Conservation (phyloP, 2,329 filamentous ascomycete genomes). For the Alternaria infectoria region DNA sequence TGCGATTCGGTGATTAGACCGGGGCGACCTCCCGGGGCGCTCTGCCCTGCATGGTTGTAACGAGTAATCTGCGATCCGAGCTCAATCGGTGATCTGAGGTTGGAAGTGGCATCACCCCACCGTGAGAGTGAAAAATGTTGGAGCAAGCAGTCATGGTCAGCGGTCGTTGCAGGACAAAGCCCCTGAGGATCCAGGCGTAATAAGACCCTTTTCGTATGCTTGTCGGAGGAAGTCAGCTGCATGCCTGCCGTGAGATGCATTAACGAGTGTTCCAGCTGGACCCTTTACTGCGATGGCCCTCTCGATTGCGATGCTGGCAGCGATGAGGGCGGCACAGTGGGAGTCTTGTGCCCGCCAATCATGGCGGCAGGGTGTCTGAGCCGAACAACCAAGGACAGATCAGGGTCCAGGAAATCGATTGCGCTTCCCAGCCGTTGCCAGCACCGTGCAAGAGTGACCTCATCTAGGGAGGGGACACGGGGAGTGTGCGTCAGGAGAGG, state of each 20-base stretch:
- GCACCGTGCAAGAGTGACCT: slow-evolving; percentile 6
- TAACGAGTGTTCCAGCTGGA: background rate
- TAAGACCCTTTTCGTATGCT: slow-evolving; percentile 7
- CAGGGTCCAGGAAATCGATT: slow-evolving; percentile 10
- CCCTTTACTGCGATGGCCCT: slow-evolving; percentile 12
- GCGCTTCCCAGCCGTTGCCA: background rate
- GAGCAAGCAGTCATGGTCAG: background rate
- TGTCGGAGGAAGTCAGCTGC: slow-evolving; percentile 15
- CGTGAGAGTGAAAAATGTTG: background rate
- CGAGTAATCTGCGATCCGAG: background rate
- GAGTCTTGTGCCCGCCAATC: background rate
- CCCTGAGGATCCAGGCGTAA: background rate
- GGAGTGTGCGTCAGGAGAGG: background rate
- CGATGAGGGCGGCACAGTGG: slow-evolving; percentile 26
- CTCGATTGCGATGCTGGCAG: slow-evolving; percentile 13
- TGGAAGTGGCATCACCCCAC: background rate
- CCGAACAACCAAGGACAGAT: slow-evolving; percentile 2
- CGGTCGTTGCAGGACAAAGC: background rate
- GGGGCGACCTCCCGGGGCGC: background rate
- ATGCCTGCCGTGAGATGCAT: background rate
- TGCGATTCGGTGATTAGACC: slow-evolving; percentile 3
- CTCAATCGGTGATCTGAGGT: background rate
- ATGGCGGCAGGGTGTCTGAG: background rate
- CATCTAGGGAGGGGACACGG: background rate
- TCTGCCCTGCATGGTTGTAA: background rate